phyloP scores from a whole-genome alignment of 176 grass and related monocot species.

The Dactylis glomerata region DNA sequence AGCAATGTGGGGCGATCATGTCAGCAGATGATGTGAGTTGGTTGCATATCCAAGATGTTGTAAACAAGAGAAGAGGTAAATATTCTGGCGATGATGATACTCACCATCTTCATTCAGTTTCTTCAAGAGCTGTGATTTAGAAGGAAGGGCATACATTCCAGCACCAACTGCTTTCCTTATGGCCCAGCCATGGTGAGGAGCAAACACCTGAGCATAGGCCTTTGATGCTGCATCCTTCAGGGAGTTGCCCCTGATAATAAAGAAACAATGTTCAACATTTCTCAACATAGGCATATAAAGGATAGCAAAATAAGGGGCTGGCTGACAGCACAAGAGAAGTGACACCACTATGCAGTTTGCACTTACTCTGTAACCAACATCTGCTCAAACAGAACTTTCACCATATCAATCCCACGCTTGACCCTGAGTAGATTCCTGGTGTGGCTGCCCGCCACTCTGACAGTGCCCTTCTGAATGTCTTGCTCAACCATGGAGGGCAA shows the following conservation, averaged over 20 bases:
- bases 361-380: conserved; percentile 73
- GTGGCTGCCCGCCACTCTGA: conserved; percentile 62
- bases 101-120: conserved; percentile 93
- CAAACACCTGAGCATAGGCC: conserved; percentile 83
- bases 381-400: conserved; percentile 87
- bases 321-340: not conserved
- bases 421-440: conserved; percentile 88
- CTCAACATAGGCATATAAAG: not conserved
- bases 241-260: conserved; percentile 67
- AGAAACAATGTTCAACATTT: not conserved
- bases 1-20: not conserved
- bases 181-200: conserved; percentile 87
- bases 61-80: not conserved
- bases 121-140: conserved; percentile 83
- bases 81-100: conserved; percentile 17
- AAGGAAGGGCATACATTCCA: conserved; percentile 89
- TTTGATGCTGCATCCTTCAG: conserved; percentile 70
- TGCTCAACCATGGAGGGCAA: conserved; percentile 70
- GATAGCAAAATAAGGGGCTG: not conserved
- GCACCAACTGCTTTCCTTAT: conserved; percentile 86
- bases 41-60: not conserved
- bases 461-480: conserved; percentile 59
- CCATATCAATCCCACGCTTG: conserved; percentile 84
- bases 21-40: not conserved
- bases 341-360: not conserved